Conservation (phyloP, 169 alveolate genomes). For the Miamiensis avidus region DNA sequence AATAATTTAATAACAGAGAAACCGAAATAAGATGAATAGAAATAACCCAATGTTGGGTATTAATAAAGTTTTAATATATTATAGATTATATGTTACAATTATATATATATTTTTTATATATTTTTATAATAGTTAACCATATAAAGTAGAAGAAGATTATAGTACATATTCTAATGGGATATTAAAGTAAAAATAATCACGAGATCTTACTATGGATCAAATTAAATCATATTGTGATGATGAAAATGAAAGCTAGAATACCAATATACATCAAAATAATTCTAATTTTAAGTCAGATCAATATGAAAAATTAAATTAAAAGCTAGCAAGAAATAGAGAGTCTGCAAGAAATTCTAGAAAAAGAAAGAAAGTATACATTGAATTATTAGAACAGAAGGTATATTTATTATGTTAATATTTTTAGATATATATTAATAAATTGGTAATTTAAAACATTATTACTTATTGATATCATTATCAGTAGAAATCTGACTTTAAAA, state of each 20-base stretch:
- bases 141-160: neutral
- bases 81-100: too few relatives aligned
- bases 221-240: constrained; percentile 7
- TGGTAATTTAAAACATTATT: too few relatives aligned
- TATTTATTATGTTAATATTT: neutral
- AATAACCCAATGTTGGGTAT: constrained; percentile 5
- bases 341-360: constrained; percentile 50
- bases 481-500: too few relatives aligned
- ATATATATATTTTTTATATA: too few relatives aligned
- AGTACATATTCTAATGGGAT: neutral
- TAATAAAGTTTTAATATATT: too few relatives aligned
- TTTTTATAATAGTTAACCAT: neutral
- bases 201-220: neutral
- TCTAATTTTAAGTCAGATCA: neutral
- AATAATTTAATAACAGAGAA: constrained; percentile 26
- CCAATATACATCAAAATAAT: neutral
- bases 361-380: constrained; percentile 52
- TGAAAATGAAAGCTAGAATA: constrained; percentile 3
- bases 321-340: constrained; percentile 44
- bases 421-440: too few relatives aligned
- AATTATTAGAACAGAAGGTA: constrained; percentile 39
- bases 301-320: constrained; percentile 32
- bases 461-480: too few relatives aligned
- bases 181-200: too few relatives aligned
- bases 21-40: neutral